Base-by-base conservation (phyloP, 768 basidiomycete genomes). In the Collybia mongolica region DNA sequence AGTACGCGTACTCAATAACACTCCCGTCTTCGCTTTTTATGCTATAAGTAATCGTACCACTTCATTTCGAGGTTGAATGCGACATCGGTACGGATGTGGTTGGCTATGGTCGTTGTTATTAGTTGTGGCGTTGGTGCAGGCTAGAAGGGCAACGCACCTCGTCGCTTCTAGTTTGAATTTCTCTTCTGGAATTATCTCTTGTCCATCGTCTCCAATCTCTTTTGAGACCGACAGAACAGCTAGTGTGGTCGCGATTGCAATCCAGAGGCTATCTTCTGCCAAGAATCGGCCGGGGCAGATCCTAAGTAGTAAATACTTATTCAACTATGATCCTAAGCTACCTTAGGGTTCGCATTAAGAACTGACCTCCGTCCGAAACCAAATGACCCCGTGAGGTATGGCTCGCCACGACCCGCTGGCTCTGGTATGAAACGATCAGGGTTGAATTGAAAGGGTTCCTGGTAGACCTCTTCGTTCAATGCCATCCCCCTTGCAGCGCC, bases 221-320 rank as follows among this genome's bases (percentile, higher is more conserved):
- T 72, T 74, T 2, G 55, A 53, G 29, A 78, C 70, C n/a, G 68
- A 52, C 46, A 78, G 72, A 6, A 57, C 55, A 5, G 63, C 50
- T 6, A 67, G 35, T 5, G 61, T 51, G 3, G 54, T 52, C 2
- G 58, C 58, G 1, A 61, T 44, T 5, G 53, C 51, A 20, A 55
- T 49, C 60, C 68, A 71, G 22, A 76, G 15, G 14, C 70, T 72
- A 1, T 69, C 65, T 14, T 76, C 72, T 4, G 72, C 77, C 29
- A 81, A 57, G 40, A 72, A 47, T 20, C 67, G 60, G 5, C 77
- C 80, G 14, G 75, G 71, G 46, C 76, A 77, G 6, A 72, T 55
- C 18, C 64, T 66, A 26, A 36, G 20, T 28, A 9, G 17, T 12
- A 48, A n/a, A 32, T 22, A n/a, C 18, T 44, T n/a, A 29, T 37